Conservation (phyloP, 23 red algal species). For the Gracilariopsis chorda region DNA sequence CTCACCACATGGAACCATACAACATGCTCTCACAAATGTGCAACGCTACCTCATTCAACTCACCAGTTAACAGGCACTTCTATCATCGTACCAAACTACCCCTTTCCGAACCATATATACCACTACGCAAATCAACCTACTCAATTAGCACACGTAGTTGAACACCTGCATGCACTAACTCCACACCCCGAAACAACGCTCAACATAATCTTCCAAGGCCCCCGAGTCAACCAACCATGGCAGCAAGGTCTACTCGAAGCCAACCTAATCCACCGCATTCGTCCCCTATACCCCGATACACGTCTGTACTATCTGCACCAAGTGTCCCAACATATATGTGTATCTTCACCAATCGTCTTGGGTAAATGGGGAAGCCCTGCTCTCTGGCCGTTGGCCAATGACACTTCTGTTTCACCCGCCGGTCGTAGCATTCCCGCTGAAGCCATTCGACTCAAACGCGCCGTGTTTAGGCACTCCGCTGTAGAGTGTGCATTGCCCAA, state of each 20-base stretch:
- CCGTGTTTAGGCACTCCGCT: too few species aligned
- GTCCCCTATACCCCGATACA: not conserved
- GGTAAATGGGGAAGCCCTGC: slow-evolving; percentile 21
- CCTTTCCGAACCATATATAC: slow-evolving; percentile 46
- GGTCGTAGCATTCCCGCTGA: slow-evolving; percentile 35
- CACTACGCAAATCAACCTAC: slow-evolving; percentile 23
- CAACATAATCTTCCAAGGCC: too few species aligned
- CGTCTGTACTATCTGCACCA: not conserved
- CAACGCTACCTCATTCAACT: too few species aligned
- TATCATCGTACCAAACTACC: slow-evolving; percentile 46
- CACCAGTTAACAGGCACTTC: too few species aligned
- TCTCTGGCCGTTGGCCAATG: slow-evolving; percentile 38
- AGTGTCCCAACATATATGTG: slow-evolving; percentile 3
- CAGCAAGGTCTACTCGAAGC: not conserved
- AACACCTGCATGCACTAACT: not conserved
- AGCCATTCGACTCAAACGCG: slow-evolving; percentile 19
- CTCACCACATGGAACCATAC: too few species aligned
- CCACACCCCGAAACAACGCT: not conserved
- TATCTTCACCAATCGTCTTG: slow-evolving; percentile 33
- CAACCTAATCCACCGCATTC: not conserved
- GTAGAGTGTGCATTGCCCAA: not conserved
- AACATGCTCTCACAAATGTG: too few species aligned
- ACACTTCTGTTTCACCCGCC: slow-evolving; percentile 8
- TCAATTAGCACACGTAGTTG: slow-evolving; percentile 1
- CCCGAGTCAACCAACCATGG: too few species aligned